Percentiles rank a stretch among this genome's conserved stretches.
phyloP scores from a whole-genome alignment of 805 yeast species.

The Myxozyma mucilagina region DNA sequence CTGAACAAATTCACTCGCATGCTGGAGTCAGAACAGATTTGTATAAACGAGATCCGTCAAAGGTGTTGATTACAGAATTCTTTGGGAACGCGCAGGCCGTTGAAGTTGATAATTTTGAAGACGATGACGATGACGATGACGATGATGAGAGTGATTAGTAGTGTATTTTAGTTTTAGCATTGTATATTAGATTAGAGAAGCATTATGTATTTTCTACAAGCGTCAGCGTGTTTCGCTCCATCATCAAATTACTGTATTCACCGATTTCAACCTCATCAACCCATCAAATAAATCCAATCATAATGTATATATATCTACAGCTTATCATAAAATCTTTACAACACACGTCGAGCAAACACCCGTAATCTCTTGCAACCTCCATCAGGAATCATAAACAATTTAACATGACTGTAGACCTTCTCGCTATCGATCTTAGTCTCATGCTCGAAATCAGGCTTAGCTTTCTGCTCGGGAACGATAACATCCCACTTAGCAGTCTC shows the following conservation, averaged over 20 bases:
- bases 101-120: conserved; percentile 28
- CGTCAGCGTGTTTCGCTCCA: too few species aligned
- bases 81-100: conserved; percentile 56
- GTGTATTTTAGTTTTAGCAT: not conserved
- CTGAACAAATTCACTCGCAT: conserved; percentile 82
- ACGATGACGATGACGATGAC: conserved; percentile 9
- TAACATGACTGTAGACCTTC: conserved; percentile 62
- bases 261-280: too few species aligned
- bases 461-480: conserved; percentile 67
- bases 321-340: not conserved
- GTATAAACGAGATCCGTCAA: conserved; percentile 61
- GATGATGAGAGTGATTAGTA: not conserved
- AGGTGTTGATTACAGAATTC: conserved; percentile 84
- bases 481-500: conserved; percentile 57
- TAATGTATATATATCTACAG: not conserved
- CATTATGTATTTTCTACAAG: not conserved
- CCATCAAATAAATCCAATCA: too few species aligned
- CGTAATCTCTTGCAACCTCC: conserved; percentile 94
- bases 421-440: conserved; percentile 42
- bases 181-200: not conserved
- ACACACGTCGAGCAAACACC: conserved; percentile 59
- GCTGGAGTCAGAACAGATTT: conserved; percentile 91
- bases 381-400: conserved; percentile 85
- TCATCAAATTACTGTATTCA: too few species aligned
- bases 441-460: conserved; percentile 85